phyloP scores from a whole-genome alignment of 2,329 filamentous ascomycete species.

The Penicillium sclerotigenum region DNA sequence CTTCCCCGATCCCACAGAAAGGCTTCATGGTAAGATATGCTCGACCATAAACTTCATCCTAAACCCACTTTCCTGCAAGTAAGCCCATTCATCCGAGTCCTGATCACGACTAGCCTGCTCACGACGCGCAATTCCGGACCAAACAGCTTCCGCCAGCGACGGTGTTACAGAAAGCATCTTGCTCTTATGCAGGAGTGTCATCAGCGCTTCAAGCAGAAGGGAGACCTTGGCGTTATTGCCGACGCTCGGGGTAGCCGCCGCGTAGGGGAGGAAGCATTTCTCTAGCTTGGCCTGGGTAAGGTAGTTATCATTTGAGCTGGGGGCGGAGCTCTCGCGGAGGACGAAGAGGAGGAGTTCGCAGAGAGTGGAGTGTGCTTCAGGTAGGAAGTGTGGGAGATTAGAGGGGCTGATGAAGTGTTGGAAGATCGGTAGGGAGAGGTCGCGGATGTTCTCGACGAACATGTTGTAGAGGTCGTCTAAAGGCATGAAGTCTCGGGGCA shows the following conservation, averaged over 20 bases:
- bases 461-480: constrained; percentile 43
- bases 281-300: constrained; percentile 53
- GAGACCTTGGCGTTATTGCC: constrained; percentile 72
- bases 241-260: constrained; percentile 59
- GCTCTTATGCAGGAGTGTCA: constrained; percentile 51
- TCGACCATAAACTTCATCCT: constrained; percentile 39
- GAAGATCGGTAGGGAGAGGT: constrained; percentile 46
- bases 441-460: constrained; percentile 48
- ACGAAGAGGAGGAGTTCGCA: constrained; percentile 52
- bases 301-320: constrained; percentile 39
- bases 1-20: not conserved
- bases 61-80: constrained; percentile 43
- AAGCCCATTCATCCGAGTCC: constrained; percentile 37
- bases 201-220: constrained; percentile 63
- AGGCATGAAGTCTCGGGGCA: constrained; percentile 36
- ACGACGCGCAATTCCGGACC: constrained; percentile 54
- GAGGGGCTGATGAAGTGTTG: constrained; percentile 46
- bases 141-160: constrained; percentile 46
- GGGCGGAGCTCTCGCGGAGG: constrained; percentile 46
- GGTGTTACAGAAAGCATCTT: constrained; percentile 34
- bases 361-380: constrained; percentile 49
- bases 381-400: constrained; percentile 41
- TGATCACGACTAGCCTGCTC: constrained; percentile 36
- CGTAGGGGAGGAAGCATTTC: constrained; percentile 62
- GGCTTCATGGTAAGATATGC: constrained; percentile 24